Percentiles rank a stretch among this genome's conserved stretches.
These are phyloP conservation scores for Geotrichum phurueaensis DNA, from an alignment of 1,139 yeast genomes.

Conservation along the genomic window DNA sequence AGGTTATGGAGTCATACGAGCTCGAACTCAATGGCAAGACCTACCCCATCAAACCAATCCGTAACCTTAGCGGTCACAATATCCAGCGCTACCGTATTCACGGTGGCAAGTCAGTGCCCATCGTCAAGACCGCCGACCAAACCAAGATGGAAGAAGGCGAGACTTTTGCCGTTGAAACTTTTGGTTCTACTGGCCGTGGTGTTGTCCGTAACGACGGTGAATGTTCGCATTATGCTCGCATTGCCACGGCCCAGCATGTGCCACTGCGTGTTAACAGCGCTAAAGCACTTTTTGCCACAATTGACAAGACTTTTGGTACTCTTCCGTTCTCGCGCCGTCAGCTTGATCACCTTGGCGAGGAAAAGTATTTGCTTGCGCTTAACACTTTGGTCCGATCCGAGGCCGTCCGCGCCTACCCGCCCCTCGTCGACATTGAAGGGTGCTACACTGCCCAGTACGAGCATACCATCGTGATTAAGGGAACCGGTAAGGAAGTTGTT, in stretches of 20 bases:
- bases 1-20: conserved; percentile 95
- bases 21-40: conserved; percentile 83
- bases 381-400: conserved; percentile 83
- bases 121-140: conserved; percentile 84
- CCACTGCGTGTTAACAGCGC: conserved; percentile 58
- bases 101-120: conserved; percentile 94
- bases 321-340: conserved; percentile 96
- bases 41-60: conserved; percentile 79
- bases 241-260: conserved; percentile 44
- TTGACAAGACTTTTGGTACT: conserved; percentile 81
- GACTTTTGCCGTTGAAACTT: conserved; percentile 95
- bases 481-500: conserved; percentile 88
- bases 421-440: conserved; percentile 78
- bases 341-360: conserved; percentile 86
- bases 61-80: conserved; percentile 91
- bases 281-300: conserved; percentile 56
- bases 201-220: conserved; percentile 83
- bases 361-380: conserved; percentile 82
- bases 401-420: conserved; percentile 90
- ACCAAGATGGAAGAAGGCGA: conserved; percentile 99
- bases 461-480: conserved; percentile 86
- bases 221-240: conserved; percentile 84
- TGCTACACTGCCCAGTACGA: conserved; percentile 94
- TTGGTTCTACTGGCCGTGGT: conserved; percentile 95
- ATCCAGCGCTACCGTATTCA: conserved; percentile 80